Evolutionary conservation across 768 basidiomycete genomes (phyloP).

Genomic region (Nidula microcarpa): DNA sequence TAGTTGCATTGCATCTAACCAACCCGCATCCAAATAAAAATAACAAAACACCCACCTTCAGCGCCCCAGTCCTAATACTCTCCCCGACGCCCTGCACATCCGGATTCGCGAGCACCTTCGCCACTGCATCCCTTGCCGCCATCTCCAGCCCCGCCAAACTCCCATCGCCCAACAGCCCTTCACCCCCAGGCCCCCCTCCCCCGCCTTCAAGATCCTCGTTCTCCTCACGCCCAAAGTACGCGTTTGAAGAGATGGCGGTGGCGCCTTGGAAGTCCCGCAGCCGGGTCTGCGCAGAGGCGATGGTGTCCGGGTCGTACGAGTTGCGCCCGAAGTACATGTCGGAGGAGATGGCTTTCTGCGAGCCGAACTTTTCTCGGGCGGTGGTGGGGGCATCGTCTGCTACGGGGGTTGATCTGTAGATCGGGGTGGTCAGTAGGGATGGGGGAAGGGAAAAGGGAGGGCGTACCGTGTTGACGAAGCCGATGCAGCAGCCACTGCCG

Average conservation of each 20-base stretch:
- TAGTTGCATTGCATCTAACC: not conserved
- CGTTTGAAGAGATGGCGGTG: constrained; percentile 89
- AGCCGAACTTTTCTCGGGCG: constrained; percentile 88
- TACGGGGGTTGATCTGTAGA: constrained; percentile 16
- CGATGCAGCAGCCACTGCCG: constrained; percentile 38
- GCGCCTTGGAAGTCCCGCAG: constrained; percentile 87
- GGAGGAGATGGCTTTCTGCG: constrained; percentile 94
- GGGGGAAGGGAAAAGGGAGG: not conserved
- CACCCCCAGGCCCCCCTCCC: constrained; percentile 25
- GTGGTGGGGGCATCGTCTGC: constrained; percentile 65
- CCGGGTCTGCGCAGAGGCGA: constrained; percentile 76
- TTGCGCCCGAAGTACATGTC: constrained; percentile 97
- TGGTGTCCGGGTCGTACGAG: constrained; percentile 71
- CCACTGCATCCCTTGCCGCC: constrained; percentile 74
- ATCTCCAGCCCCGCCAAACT: constrained; percentile 54
- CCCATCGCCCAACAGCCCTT: constrained; percentile 45
- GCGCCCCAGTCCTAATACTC: constrained; percentile 71
- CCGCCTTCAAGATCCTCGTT: constrained; percentile 50
- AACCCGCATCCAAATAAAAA: not conserved
- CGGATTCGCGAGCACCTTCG: constrained; percentile 74
- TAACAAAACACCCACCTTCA: constrained; percentile 58
- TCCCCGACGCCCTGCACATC: constrained; percentile 87
- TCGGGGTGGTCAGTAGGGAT: constrained; percentile 1
- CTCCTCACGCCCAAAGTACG: constrained; percentile 94
- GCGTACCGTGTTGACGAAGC: constrained; percentile 27